Percentiles rank a stretch among this genome's conserved stretches.
Conservation (phyloP, 1,284 basidiomycete genomes). For the Hypsizygus ulmarius region DNA sequence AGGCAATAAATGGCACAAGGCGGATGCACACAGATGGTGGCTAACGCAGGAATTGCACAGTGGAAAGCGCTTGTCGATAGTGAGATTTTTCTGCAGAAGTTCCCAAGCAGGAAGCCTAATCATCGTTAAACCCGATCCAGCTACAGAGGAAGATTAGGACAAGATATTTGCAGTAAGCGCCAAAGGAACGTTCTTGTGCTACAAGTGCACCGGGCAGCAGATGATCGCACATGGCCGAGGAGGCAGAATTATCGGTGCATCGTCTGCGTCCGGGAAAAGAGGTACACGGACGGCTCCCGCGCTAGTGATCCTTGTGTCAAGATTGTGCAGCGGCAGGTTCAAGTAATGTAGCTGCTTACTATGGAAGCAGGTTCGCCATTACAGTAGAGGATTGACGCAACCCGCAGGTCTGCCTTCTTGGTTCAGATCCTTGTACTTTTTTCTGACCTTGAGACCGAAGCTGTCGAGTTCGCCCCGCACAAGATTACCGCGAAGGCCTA, state of each 20-base stretch:
- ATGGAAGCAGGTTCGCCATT: constrained; percentile 33
- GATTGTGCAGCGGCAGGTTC: constrained; percentile 1
- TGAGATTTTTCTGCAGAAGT: constrained; percentile 7
- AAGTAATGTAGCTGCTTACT: constrained; percentile 22
- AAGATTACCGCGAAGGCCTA: constrained; percentile 41
- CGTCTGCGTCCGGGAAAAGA: constrained; percentile 10
- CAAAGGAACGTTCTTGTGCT: constrained; percentile 19
- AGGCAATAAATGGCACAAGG: not conserved
- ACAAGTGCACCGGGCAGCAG: constrained; percentile 19
- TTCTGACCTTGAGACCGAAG: constrained; percentile 11
- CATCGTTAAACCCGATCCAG: constrained; percentile 1
- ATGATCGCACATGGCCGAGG: constrained; percentile 21
- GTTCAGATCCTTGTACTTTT: not conserved
- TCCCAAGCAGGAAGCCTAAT: not conserved
- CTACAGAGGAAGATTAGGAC: constrained; percentile 19
- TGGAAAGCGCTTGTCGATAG: constrained; percentile 26
- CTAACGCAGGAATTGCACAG: constrained; percentile 34
- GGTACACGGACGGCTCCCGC: not conserved
- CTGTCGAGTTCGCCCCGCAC: constrained; percentile 31
- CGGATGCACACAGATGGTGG: constrained; percentile 31
- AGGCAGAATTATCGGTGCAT: constrained; percentile 20
- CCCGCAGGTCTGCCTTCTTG: constrained; percentile 24
- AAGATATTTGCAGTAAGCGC: constrained; percentile 14
- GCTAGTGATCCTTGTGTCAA: not conserved
- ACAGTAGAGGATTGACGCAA: constrained; percentile 34